Conservation (phyloP, 345 rosid species). For the Passiflora organensis region DNA sequence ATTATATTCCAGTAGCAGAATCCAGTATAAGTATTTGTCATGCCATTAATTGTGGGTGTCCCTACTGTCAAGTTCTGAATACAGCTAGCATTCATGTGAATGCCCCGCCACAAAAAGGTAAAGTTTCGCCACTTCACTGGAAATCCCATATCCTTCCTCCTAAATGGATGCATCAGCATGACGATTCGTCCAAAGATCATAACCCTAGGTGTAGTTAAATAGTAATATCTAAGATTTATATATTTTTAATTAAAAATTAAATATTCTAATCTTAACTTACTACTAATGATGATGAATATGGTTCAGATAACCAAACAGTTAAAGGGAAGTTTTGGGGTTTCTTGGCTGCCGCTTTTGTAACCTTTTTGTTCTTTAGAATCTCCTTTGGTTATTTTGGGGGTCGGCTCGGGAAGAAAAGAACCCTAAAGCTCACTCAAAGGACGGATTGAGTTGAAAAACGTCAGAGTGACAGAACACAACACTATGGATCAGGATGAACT, state of each 20-base stretch:
- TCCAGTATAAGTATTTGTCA: too few species aligned
- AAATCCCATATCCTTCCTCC: constrained; percentile 10
- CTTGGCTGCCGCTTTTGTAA: not conserved
- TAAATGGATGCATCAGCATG: constrained; percentile 10
- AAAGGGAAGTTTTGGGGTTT: constrained; percentile 13
- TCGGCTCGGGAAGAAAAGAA: not conserved
- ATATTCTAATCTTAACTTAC: too few species aligned
- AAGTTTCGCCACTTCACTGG: not conserved
- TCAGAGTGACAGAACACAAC: too few species aligned
- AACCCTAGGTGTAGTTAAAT: too few species aligned
- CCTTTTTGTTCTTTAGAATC: not conserved
- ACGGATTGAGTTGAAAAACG: not conserved
- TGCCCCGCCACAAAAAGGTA: not conserved
- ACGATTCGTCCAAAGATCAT: constrained; percentile 3
- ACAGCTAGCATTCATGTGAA: constrained; percentile 6
- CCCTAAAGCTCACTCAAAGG: not conserved
- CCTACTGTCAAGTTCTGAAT: constrained; percentile 5
- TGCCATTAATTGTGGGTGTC: not conserved
- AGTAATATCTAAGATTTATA: too few species aligned
- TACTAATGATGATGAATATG: too few species aligned
- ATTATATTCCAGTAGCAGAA: too few species aligned
- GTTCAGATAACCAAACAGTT: constrained; percentile 2
- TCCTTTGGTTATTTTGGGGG: constrained; percentile 8
- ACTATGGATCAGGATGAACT: too few species aligned
- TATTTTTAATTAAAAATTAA: too few species aligned